Evolutionary conservation across 1,284 basidiomycete species (phyloP).

Genomic region (Phellopilus nigrolimitatus): DNA sequence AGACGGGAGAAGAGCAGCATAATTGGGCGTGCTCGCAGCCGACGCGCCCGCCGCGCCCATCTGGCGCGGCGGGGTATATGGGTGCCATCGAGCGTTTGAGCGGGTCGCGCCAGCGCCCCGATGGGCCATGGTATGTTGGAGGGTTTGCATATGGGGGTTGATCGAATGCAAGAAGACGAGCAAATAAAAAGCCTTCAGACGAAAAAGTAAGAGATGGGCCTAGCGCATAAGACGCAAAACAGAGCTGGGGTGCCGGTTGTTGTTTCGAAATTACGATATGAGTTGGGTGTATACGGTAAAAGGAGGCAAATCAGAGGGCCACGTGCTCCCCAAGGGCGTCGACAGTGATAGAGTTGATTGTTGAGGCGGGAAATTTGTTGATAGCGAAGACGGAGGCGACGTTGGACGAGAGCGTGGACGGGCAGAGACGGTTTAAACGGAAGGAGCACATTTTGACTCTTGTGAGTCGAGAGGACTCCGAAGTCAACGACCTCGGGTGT

Average conservation of each 20-base stretch:
- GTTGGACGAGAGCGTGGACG: slow-evolving; percentile 7
- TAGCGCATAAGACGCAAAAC: slow-evolving; percentile 12
- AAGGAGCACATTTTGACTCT: slow-evolving; percentile 19
- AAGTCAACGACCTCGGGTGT: slow-evolving; percentile 18
- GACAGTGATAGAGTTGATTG: slow-evolving; percentile 7
- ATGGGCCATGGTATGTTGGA: slow-evolving; percentile 20
- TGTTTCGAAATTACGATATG: slow-evolving; percentile 2
- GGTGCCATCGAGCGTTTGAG: slow-evolving; percentile 20
- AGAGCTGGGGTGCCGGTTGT: not conserved
- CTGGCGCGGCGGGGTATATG: slow-evolving; percentile 19
- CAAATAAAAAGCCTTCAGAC: slow-evolving; percentile 8
- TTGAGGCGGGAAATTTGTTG: not conserved
- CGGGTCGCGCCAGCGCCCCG: slow-evolving; percentile 19
- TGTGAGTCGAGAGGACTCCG: slow-evolving; percentile 18
- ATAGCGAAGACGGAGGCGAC: slow-evolving; percentile 1
- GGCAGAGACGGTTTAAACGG: slow-evolving; percentile 16
- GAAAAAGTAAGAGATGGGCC: slow-evolving; percentile 2
- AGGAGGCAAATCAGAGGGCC: slow-evolving; percentile 7
- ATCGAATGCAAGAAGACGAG: slow-evolving; percentile 4
- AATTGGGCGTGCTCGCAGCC: slow-evolving; percentile 11
- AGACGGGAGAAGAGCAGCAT: slow-evolving; percentile 29
- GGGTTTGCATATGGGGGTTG: slow-evolving; percentile 18
- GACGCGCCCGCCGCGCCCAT: slow-evolving; percentile 7
- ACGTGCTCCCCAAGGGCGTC: slow-evolving; percentile 16
- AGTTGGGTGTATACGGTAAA: slow-evolving; percentile 5